Evolutionary conservation across 495 filamentous ascomycete species (phyloP), one percentile per base, ranked within the genome.

Genomic region (Neurospora terricola): DNA sequence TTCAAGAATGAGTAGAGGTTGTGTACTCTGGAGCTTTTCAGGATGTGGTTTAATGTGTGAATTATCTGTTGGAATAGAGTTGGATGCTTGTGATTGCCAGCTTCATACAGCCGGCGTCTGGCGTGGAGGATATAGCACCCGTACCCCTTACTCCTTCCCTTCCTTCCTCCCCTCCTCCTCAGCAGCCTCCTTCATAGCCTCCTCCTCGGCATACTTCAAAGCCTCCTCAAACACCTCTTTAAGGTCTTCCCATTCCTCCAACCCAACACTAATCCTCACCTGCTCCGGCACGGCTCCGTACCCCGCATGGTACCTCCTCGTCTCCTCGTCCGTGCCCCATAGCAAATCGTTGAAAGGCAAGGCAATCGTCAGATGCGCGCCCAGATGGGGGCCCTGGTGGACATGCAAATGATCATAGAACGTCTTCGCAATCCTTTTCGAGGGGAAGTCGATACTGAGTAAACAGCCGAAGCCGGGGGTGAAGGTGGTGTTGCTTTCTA

Each of bases 361-460:
- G 2, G 77, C 78, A 2, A 87, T 72, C 8, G 84, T 86, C 70
- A 81, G 75, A 76, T 86, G 83, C 23, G 84, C 85, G 0, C 85
- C 86, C 3, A 87, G 75, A 76, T 86, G 84, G 2, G 85, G 86
- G 10, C 84, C 83, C 18, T 80, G 76, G 74, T 83, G 81, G 38
- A 87, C 76, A 23, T 80, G 72, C 39, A 85, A 43, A 70, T 75
- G 75, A 68, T 87, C 81, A 73, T 83, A 84, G 54, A 87, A 87
- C 5, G 81, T 78, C 3, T 70, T 72, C 0, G 82, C 77, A 0
- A 73, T 34, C 7, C 71, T 77, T 1, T 83, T 70, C 10, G 72
- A 74, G 4, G 75, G 73, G 54, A 89, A 86, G 16, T 86, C 82
- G n/a, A 86, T 73, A 34, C 34, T 30, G 27, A 30, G 27, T 30